A percentile compares a stretch with the other conserved stretches of the same genome.
phyloP scores from a whole-genome alignment of 108 stramenopile species.

The Cyclostephanos invisitatus region DNA sequence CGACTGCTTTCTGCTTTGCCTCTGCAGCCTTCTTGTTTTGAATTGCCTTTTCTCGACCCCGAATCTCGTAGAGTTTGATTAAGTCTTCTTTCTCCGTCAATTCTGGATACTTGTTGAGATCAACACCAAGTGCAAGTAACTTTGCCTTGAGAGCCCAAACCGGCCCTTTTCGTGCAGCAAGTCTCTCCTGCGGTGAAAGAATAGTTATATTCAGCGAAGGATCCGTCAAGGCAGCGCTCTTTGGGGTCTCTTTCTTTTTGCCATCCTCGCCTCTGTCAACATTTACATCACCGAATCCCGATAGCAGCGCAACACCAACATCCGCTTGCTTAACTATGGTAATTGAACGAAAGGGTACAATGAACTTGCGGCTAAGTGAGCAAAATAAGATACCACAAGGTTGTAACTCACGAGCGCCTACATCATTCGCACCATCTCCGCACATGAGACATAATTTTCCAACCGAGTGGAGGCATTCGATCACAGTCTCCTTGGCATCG shows the following conservation, averaged over 20 bases:
- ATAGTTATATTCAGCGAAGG: slow-evolving; percentile 45
- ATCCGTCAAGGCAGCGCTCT: slow-evolving; percentile 11
- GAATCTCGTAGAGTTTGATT: slow-evolving; percentile 80
- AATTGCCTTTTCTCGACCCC: slow-evolving; percentile 66
- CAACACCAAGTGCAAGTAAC: slow-evolving; percentile 65
- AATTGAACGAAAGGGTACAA: slow-evolving; percentile 40
- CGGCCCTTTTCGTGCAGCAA: slow-evolving; percentile 58
- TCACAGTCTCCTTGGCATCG: slow-evolving; percentile 95
- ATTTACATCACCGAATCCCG: slow-evolving; percentile 95
- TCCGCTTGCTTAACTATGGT: slow-evolving; percentile 81
- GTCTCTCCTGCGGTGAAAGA: slow-evolving; percentile 62
- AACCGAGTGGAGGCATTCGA: slow-evolving; percentile 84
- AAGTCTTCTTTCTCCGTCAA: slow-evolving; percentile 83
- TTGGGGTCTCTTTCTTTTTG: slow-evolving; percentile 38
- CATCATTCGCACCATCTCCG: slow-evolving; percentile 97
- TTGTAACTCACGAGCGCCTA: slow-evolving; percentile 37
- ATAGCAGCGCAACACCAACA: slow-evolving; percentile 92
- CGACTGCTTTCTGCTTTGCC: slow-evolving; percentile 59
- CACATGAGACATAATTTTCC: slow-evolving; percentile 93
- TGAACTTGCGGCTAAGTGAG: slow-evolving; percentile 44
- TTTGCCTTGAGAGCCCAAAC: slow-evolving; percentile 64
- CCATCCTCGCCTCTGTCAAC: slow-evolving; percentile 77
- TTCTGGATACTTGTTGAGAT: slow-evolving; percentile 84
- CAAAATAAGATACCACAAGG: background rate
- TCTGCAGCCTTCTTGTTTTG: slow-evolving; percentile 64